phyloP scores from a whole-genome alignment of 208 protist genomes.

The Leishmania braziliensis region DNA sequence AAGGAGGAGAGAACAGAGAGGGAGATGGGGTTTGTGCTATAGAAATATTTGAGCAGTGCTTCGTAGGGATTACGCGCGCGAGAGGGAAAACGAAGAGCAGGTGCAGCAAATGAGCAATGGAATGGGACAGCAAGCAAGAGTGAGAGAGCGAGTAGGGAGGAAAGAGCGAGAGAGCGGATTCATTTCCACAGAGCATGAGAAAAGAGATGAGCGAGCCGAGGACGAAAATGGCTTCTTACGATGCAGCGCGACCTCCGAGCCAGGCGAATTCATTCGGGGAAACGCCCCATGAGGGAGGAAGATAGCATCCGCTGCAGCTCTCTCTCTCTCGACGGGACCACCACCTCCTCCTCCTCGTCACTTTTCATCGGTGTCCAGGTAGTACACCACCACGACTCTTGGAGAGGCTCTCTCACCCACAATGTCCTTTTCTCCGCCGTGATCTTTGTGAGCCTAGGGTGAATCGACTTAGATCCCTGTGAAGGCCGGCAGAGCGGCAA shows the following conservation, averaged over 20 bases:
- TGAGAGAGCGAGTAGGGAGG: conserved; percentile 1
- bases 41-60: background rate
- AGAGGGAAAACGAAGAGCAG: background rate
- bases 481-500: background rate
- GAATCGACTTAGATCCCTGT: background rate
- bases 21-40: background rate
- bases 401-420: background rate
- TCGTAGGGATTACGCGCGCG: background rate
- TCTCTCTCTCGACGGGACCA: background rate
- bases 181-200: background rate
- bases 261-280: background rate
- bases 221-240: background rate
- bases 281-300: conserved; percentile 1
- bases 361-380: background rate
- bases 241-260: background rate
- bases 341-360: background rate
- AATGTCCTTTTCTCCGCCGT: background rate
- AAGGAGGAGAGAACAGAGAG: background rate
- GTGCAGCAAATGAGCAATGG: background rate
- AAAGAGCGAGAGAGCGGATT: background rate
- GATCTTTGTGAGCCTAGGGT: background rate
- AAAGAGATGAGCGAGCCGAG: background rate
- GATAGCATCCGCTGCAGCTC: background rate
- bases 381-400: background rate
- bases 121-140: background rate